Evolutionary conservation across 2,329 filamentous ascomycete species (phyloP).

Genomic region (Aureobasidium sp.): DNA sequence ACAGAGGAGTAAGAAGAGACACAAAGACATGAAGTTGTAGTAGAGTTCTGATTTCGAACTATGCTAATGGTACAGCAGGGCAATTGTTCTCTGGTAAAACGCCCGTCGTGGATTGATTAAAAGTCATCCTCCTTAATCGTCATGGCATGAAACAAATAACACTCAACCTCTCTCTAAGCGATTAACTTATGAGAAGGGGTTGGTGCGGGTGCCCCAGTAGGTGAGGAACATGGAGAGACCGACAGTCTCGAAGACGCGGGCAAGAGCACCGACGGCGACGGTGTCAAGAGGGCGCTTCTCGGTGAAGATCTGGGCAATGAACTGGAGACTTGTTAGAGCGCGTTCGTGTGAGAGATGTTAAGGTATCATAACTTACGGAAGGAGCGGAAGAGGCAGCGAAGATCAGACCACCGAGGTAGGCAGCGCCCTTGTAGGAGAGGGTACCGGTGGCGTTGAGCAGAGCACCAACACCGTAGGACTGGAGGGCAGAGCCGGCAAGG

Average conservation of each 20-base stretch:
- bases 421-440: slow-evolving; percentile 92
- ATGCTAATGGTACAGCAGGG: slow-evolving; percentile 14
- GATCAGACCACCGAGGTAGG: slow-evolving; percentile 84
- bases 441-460: slow-evolving; percentile 84
- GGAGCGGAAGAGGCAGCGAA: slow-evolving; percentile 88
- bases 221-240: slow-evolving; percentile 87
- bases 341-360: neutral
- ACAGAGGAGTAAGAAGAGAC: neutral
- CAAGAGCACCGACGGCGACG: slow-evolving; percentile 74
- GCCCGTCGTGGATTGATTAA: slow-evolving; percentile 11
- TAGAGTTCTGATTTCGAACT: slow-evolving; percentile 13
- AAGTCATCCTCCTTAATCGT: slow-evolving; percentile 15
- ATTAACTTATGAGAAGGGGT: slow-evolving; percentile 69
- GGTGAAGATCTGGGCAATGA: slow-evolving; percentile 76
- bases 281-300: slow-evolving; percentile 92
- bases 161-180: slow-evolving; percentile 11
- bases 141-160: slow-evolving; percentile 14
- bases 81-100: slow-evolving; percentile 13
- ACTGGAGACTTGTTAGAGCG: slow-evolving; percentile 44
- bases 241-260: slow-evolving; percentile 86
- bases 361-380: slow-evolving; percentile 52
- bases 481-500: slow-evolving; percentile 74
- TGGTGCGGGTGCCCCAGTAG: slow-evolving; percentile 95
- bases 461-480: slow-evolving; percentile 39
- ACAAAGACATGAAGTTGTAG: neutral